Evolutionary conservation across 208 protist species (phyloP).

Genomic region (Trypanosoma brucei): DNA sequence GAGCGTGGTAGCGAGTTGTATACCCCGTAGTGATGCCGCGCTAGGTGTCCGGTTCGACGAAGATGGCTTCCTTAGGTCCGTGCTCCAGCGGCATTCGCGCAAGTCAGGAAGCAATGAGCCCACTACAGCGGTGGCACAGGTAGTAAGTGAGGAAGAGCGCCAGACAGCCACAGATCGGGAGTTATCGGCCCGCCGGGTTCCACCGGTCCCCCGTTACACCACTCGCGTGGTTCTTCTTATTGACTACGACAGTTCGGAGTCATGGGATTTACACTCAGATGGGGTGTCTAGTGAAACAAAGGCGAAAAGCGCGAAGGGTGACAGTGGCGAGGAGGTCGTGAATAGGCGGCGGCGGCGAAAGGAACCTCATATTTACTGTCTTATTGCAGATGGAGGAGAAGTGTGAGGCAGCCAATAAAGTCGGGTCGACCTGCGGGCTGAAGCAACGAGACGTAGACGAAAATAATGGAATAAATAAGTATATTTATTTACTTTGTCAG

Average conservation of each 20-base stretch:
- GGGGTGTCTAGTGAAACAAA: slow-evolving; percentile 56
- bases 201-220: slow-evolving; percentile 66
- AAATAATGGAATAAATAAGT: no score
- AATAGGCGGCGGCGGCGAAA: slow-evolving; percentile 2
- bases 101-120: slow-evolving; percentile 1
- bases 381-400: slow-evolving; percentile 69
- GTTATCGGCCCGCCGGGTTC: slow-evolving; percentile 22
- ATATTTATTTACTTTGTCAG: no score
- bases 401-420: slow-evolving; percentile 22
- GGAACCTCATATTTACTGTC: slow-evolving; percentile 51
- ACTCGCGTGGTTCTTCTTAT: slow-evolving; percentile 76
- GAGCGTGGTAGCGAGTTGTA: slow-evolving; percentile 68
- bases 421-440: no score
- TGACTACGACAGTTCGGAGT: slow-evolving; percentile 69
- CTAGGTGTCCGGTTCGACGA: slow-evolving; percentile 35
- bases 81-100: background rate
- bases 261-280: slow-evolving; percentile 29
- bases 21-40: slow-evolving; percentile 58
- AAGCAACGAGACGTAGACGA: no score
- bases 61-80: slow-evolving; percentile 13
- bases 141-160: background rate
- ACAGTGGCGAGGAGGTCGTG: background rate
- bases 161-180: slow-evolving; percentile 18
- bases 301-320: slow-evolving; percentile 20
- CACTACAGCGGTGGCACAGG: background rate